Evolutionary conservation across 768 basidiomycete species (phyloP), one percentile per base, ranked within the genome.

Genomic region (Mrakia frigida): DNA sequence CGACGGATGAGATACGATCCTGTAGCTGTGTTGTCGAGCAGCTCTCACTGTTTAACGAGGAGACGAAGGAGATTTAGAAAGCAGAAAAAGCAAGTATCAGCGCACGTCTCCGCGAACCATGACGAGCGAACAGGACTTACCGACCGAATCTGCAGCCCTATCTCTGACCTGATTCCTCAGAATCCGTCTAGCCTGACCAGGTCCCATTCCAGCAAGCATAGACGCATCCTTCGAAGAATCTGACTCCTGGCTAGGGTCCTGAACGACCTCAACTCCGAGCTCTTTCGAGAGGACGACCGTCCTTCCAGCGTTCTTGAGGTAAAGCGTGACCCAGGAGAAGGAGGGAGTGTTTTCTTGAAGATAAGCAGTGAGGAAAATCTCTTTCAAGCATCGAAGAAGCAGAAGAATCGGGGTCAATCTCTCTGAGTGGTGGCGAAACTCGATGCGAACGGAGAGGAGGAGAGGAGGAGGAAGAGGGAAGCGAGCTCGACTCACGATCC

Each of bases 311-410:
- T 72, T 56, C 18, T 33, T 18, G 50, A 72, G 56, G 71, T 37
- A 72, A 10, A 56, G 71, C 53, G 71, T 37, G 52, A 72, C 52
- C 71, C 71, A 72, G 4, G 71, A 23, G 23, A n/a, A 50, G 33
- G 53, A 6, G n/a, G 56, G 56, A 25, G 56, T 53, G 9, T 56
- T 56, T 25, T 56, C 56, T 56, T 28, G 23, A 13, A 56, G 28
- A 25, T 56, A 56, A 0, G 56, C 56, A 25, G 56, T 56, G 56
- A 56, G 56, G 56, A 56, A 56, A 6, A 56, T 10, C n/a, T n/a
- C 28, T 28, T n/a, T n/a, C n/a, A n/a, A n/a, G n/a, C n/a, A 11
- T 56, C 1, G 5, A 11, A 14, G 23, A 1, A 25, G 53, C n/a
- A 5, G n/a, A n/a, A 11, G 6, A 56, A 25, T 3, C 3, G 13